Percentiles rank a stretch among this genome's conserved stretches.
phyloP scores from a whole-genome alignment of 129 eudicot genomes.

The Tagetes erecta region DNA sequence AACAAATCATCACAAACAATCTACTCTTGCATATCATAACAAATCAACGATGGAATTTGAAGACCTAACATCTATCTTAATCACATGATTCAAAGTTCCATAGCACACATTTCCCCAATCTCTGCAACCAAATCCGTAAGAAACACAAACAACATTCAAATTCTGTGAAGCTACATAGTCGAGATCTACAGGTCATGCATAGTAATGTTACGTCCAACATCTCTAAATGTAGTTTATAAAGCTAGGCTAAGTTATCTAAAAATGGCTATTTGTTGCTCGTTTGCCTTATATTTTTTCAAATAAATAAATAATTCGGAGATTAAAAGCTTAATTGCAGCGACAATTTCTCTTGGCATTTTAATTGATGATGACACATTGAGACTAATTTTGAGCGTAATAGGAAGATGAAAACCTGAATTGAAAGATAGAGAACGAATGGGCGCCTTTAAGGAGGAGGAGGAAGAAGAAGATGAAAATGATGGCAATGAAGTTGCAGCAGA shows the following conservation, averaged over 20 bases:
- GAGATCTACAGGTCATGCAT: no score
- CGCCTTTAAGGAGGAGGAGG: conserved; percentile 34
- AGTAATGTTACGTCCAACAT: no score
- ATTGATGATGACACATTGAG: background rate
- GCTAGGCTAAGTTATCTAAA: no score
- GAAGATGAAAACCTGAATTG: conserved; percentile 40
- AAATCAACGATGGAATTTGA: background rate
- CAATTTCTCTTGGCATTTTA: background rate
- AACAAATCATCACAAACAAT: conserved; percentile 6
- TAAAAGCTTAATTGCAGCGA: no score
- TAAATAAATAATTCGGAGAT: no score
- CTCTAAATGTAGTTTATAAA: no score
- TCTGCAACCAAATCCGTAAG: background rate
- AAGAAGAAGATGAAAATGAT: conserved; percentile 35
- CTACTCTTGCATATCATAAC: conserved; percentile 2
- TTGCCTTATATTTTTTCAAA: no score
- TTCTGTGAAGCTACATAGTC: no score
- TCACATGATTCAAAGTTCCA: background rate
- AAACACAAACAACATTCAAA: background rate
- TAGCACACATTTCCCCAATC: background rate
- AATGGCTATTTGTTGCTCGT: no score
- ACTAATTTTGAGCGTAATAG: background rate
- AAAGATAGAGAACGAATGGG: conserved; percentile 40
- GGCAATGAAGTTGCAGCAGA: conserved; percentile 44
- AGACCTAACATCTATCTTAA: background rate